A percentile compares a stretch with the other conserved stretches of the same genome.
Conservation (phyloP, 148 eudicot species). For the Arctostaphylos glauca region DNA sequence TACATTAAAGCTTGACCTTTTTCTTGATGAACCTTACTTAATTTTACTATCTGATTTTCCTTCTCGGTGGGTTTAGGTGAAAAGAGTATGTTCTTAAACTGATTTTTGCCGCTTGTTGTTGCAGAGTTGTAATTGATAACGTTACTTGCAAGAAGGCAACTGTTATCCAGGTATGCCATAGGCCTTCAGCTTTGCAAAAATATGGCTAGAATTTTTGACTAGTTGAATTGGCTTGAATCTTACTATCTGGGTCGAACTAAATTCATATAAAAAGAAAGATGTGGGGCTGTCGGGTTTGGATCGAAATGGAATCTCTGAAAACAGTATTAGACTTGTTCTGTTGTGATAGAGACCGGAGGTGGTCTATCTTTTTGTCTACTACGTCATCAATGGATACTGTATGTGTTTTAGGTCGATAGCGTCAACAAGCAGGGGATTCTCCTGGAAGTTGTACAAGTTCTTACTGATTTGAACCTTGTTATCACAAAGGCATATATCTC, state of each 20-base stretch:
- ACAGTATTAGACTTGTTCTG: too few relatives aligned
- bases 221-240: not conserved
- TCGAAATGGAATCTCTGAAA: too few relatives aligned
- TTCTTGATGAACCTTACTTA: not conserved
- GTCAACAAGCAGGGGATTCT: constrained; percentile 90
- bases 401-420: constrained; percentile 72
- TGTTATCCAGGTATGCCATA: constrained; percentile 58
- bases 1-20: not conserved
- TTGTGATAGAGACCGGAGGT: too few relatives aligned
- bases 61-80: not conserved
- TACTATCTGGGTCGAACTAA: not conserved
- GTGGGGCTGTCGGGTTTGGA: too few relatives aligned
- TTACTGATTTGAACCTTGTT: constrained; percentile 69
- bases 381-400: constrained; percentile 4
- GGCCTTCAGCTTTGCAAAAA: not conserved
- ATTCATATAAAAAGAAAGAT: too few relatives aligned
- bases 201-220: not conserved
- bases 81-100: not conserved
- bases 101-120: constrained; percentile 21
- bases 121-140: constrained; percentile 85
- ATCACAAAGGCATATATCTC: constrained; percentile 86
- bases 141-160: constrained; percentile 76
- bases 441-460: constrained; percentile 89
- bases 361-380: constrained; percentile 8
- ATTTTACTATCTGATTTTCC: not conserved